These are phyloP conservation scores for Rhizopogon hawkerae DNA, from an alignment of 1,284 basidiomycete genomes.

Conservation along the genomic window DNA sequence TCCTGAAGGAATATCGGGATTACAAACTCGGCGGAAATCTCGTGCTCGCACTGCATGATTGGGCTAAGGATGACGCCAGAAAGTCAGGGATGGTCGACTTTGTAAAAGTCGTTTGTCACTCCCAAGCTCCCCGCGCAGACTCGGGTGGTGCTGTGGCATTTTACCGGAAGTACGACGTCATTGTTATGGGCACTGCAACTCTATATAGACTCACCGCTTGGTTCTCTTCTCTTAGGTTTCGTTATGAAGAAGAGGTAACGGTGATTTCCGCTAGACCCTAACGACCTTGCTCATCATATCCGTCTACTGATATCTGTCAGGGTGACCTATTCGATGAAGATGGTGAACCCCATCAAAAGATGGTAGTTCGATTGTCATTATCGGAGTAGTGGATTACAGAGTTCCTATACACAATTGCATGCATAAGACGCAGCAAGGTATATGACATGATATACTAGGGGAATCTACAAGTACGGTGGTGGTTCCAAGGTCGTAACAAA, in stretches of 20 bases:
- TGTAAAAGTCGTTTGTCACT: constrained; percentile 47
- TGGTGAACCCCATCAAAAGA: constrained; percentile 71
- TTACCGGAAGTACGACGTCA: constrained; percentile 57
- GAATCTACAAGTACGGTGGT: constrained; percentile 35
- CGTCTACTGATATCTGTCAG: constrained; percentile 30
- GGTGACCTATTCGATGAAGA: constrained; percentile 74
- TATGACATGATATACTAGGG: constrained; percentile 23
- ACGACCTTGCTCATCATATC: constrained; percentile 9
- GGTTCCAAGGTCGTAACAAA: constrained; percentile 15
- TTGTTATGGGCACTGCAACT: constrained; percentile 3
- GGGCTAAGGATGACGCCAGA: constrained; percentile 38
- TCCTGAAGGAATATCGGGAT: constrained; percentile 57
- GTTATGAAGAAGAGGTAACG: constrained; percentile 55
- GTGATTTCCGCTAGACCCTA: constrained; percentile 13
- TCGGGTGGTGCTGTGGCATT: constrained; percentile 32
- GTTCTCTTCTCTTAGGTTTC: constrained; percentile 43
- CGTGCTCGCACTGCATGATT: constrained; percentile 51
- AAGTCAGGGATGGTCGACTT: constrained; percentile 22
- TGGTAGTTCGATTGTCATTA: constrained; percentile 50
- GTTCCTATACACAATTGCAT: constrained; percentile 13
- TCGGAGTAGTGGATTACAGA: constrained; percentile 20
- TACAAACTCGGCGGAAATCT: constrained; percentile 57
- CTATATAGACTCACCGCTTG: constrained; percentile 8
- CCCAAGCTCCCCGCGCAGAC: constrained; percentile 55
- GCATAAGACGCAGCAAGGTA: constrained; percentile 18